Evolutionary conservation across 2,329 filamentous ascomycete genomes (phyloP).

Genomic region (Ploettnerulaceae sp.): DNA sequence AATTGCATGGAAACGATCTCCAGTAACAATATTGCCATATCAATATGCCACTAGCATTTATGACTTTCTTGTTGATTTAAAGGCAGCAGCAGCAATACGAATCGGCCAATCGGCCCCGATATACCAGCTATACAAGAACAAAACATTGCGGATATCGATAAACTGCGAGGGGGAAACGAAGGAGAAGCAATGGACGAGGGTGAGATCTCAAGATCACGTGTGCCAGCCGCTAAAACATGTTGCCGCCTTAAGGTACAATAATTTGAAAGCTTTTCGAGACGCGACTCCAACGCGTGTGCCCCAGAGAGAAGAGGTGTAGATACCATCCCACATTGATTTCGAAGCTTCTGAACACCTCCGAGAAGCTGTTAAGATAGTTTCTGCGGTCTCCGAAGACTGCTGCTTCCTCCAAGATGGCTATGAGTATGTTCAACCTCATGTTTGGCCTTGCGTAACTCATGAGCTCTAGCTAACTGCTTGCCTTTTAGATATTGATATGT

Average conservation of each 20-base stretch:
- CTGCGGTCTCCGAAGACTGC: constrained; percentile 18
- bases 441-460: constrained; percentile 3
- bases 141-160: no score
- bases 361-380: constrained; percentile 4
- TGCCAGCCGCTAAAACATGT: constrained; percentile 8
- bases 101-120: no score
- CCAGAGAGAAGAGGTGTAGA: not conserved
- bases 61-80: no score
- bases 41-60: no score
- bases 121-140: no score
- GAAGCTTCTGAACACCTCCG: not conserved
- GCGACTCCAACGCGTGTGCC: constrained; percentile 11
- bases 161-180: not conserved
- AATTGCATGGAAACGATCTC: no score
- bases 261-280: constrained; percentile 10
- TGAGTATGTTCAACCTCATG: constrained; percentile 45
- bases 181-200: not conserved
- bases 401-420: constrained; percentile 46
- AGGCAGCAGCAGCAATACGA: no score
- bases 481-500: constrained; percentile 69
- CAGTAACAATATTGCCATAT: no score
- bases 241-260: constrained; percentile 13
- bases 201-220: not conserved
- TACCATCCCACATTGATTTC: not conserved
- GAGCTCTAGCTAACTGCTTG: constrained; percentile 25